phyloP scores from a whole-genome alignment of 108 stramenopile species.

The Skeletonema menzelii region DNA sequence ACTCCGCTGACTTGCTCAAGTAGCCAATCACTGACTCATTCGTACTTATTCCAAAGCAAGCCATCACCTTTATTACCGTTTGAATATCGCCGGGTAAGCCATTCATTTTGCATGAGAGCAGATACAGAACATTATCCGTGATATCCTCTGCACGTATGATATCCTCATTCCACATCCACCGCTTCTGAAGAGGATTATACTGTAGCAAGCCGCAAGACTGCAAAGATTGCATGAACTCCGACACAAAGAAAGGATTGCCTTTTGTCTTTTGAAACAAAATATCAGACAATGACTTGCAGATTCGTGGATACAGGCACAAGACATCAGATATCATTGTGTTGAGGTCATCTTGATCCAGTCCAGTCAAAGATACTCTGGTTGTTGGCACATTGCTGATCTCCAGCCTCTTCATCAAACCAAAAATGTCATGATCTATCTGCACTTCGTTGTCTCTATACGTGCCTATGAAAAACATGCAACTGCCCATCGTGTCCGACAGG shows the following conservation, averaged over 20 bases:
- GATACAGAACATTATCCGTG: no score
- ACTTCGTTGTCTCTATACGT: slow-evolving; percentile 34
- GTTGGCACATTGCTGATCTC: slow-evolving; percentile 3
- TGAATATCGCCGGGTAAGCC: slow-evolving; percentile 12
- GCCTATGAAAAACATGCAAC: no score
- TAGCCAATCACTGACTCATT: slow-evolving; percentile 3
- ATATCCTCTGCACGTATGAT: no score
- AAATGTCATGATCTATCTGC: slow-evolving; percentile 9
- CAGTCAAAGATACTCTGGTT: no score
- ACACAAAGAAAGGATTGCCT: slow-evolving; percentile 30
- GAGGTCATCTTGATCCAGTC: no score
- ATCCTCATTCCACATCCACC: no score
- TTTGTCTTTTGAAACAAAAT: slow-evolving; percentile 29
- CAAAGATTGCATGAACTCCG: slow-evolving; percentile 27
- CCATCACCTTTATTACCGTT: slow-evolving; percentile 19
- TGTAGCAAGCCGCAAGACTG: slow-evolving; percentile 8
- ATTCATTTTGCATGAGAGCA: background rate
- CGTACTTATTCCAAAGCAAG: slow-evolving; percentile 41
- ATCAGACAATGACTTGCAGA: slow-evolving; percentile 20
- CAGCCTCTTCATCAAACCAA: slow-evolving; percentile 4
- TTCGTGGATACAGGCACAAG: slow-evolving; percentile 24
- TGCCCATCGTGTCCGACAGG: no score
- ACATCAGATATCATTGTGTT: no score
- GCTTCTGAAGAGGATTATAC: slow-evolving; percentile 11
- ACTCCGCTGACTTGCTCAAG: background rate